These are phyloP conservation scores for Penicillium concentricum DNA, from an alignment of 2,329 filamentous ascomycete species.

Conservation along the genomic window DNA sequence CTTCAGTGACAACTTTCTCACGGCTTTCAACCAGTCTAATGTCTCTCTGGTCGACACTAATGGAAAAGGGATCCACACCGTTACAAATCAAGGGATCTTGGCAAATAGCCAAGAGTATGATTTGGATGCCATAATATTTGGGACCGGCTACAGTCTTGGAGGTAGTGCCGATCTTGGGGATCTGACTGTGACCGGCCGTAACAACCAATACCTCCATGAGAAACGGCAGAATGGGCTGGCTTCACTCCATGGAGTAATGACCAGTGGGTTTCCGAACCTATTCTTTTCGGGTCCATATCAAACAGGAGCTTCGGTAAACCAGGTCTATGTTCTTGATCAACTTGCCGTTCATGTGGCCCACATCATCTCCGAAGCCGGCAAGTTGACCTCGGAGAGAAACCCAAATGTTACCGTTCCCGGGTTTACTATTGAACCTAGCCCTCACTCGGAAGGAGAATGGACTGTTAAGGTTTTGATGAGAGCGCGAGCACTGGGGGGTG, in stretches of 20 bases:
- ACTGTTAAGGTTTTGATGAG: slow-evolving; percentile 40
- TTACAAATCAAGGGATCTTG: slow-evolving; percentile 51
- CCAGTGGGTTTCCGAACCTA: slow-evolving; percentile 55
- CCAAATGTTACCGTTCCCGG: not conserved
- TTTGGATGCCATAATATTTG: slow-evolving; percentile 49
- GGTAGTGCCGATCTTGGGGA: slow-evolving; percentile 34
- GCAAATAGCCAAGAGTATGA: slow-evolving; percentile 45
- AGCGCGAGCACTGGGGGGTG: slow-evolving; percentile 41
- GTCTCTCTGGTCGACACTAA: slow-evolving; percentile 62
- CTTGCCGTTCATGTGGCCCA: slow-evolving; percentile 46
- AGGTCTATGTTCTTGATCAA: slow-evolving; percentile 38
- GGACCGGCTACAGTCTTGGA: slow-evolving; percentile 46
- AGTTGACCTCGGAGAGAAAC: slow-evolving; percentile 6
- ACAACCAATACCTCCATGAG: slow-evolving; percentile 46
- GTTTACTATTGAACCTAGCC: slow-evolving; percentile 43
- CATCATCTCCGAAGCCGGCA: slow-evolving; percentile 40
- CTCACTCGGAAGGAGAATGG: slow-evolving; percentile 52
- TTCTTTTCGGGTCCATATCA: slow-evolving; percentile 51
- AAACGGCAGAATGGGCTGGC: slow-evolving; percentile 47
- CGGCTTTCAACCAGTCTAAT: slow-evolving; percentile 58
- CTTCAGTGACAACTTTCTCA: slow-evolving; percentile 58
- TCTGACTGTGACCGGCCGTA: slow-evolving; percentile 46
- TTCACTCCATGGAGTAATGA: slow-evolving; percentile 55
- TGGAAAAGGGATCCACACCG: slow-evolving; percentile 50
- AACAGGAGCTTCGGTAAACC: slow-evolving; percentile 41